Evolutionary conservation across 768 basidiomycete genomes (phyloP).

Genomic region (Hortiboletus flavorubellus): DNA sequence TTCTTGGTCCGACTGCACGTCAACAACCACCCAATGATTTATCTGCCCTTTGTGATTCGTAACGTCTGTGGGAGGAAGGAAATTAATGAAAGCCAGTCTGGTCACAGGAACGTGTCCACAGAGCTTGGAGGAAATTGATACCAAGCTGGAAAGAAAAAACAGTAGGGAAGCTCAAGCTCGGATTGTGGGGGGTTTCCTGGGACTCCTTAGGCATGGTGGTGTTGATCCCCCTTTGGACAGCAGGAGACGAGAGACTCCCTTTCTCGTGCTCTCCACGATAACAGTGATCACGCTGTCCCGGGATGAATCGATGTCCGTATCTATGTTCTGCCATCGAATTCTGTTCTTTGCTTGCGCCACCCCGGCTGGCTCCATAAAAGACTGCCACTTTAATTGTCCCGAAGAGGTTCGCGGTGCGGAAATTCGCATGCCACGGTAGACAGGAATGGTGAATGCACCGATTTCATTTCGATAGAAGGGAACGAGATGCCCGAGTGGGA

Average conservation of each 20-base stretch:
- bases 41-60: constrained; percentile 37
- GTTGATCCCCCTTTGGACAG: background rate
- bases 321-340: background rate
- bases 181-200: background rate
- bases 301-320: background rate
- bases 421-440: background rate
- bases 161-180: background rate
- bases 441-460: constrained; percentile 9
- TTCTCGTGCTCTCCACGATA: constrained; percentile 3
- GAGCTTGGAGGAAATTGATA: background rate
- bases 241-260: constrained; percentile 1
- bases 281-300: background rate
- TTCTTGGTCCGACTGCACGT: constrained; percentile 40
- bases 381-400: background rate
- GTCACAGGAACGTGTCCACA: background rate
- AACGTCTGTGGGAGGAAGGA: background rate
- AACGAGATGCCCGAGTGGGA: background rate
- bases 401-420: constrained; percentile 7
- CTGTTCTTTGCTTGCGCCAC: constrained; percentile 1
- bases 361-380: background rate
- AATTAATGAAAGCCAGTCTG: background rate
- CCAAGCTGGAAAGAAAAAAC: background rate
- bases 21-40: constrained; percentile 53
- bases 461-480: constrained; percentile 1
- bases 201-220: background rate